Evolutionary conservation across 352 stramenopile species (phyloP), one percentile per base, ranked within the genome.

Genomic region (Phytophthora hybrid): DNA sequence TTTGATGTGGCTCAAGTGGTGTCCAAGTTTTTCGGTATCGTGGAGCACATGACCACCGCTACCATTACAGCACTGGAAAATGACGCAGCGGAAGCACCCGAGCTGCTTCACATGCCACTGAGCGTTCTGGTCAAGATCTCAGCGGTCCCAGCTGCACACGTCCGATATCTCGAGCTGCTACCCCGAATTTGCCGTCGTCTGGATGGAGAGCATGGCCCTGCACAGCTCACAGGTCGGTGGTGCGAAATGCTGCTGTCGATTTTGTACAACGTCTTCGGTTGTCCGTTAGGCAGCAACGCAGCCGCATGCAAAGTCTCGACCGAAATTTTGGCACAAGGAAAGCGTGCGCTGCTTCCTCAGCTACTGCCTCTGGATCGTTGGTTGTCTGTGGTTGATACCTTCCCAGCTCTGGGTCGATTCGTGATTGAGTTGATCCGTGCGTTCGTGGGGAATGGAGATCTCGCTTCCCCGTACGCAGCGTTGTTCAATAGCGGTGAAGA

Each of bases 241-340:
- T 78, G 67, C 26, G 72, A 73, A 29, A 76, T 73, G 67, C 32
- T 93, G 5, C 71, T 94, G 0, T 77, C 66, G 2, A 85, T 93
- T 6, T 53, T 94, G 9, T 89, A 78, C 65, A 91, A 93, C n/a
- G 53, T 92, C 0, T 92, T 90, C 37, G 82, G 82, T n/a, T 77
- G 79, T 58, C 72, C 72, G 19, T 73, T 76, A 53, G 62, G 58
- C 31, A 72, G 57, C 29, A 58, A 57, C 10, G 8, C 54, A 19
- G 46, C 44, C 10, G 31, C 49, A 8, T 58, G 19, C 8, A 59
- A 54, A 57, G 49, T 19, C 0, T 53, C 64, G 6, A 53, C 52
- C 4, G 73, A 80, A 3, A 63, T 57, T 1, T 41, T 90, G 3
- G 59, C 70, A 3, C 53, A 55, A 11, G 79, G 83, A 2, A 76